Percentiles rank a stretch among this genome's conserved stretches.
These are phyloP conservation scores for Avena sativa DNA, from an alignment of 176 grass and related monocot genomes.

Conservation along the genomic window DNA sequence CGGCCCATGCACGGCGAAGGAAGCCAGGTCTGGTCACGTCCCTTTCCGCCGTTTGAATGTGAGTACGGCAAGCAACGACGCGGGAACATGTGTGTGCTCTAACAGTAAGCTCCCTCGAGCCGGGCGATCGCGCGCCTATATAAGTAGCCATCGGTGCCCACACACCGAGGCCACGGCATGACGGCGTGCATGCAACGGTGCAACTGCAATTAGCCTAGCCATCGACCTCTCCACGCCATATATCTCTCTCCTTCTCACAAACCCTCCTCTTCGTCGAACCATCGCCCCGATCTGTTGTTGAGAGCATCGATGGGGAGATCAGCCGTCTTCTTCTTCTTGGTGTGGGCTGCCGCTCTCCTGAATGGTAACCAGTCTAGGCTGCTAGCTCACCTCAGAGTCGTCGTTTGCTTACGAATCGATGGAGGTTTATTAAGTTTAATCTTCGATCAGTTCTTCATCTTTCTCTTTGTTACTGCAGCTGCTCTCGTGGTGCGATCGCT, in stretches of 20 bases:
- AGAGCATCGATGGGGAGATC: conserved; percentile 31
- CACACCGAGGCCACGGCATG: conserved; percentile 12
- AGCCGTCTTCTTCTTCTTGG: neutral
- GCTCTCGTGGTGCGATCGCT: conserved; percentile 31
- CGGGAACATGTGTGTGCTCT: neutral
- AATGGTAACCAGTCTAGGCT: conserved; percentile 22
- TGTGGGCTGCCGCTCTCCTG: conserved; percentile 25
- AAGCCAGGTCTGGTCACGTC: neutral
- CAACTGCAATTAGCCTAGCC: conserved; percentile 22
- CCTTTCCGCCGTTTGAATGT: conserved; percentile 18
- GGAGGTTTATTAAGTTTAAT: neutral
- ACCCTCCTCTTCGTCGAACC: neutral
- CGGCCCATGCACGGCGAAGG: too few species aligned
- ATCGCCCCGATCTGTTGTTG: neutral
- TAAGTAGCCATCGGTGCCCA: conserved; percentile 33
- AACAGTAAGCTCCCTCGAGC: neutral
- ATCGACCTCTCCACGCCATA: neutral
- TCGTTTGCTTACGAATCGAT: too few species aligned
- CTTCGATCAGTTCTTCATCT: too few species aligned
- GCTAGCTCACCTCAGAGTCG: too few species aligned
- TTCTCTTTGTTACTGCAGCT: conserved; percentile 10
- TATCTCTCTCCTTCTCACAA: neutral
- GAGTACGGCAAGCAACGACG: conserved; percentile 12
- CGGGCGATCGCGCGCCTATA: conserved; percentile 8
- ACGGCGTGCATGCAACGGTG: conserved; percentile 55